Percentiles rank a stretch among this genome's conserved stretches.
These are phyloP conservation scores for Penicillium herquei DNA, from an alignment of 495 filamentous ascomycete species.

Conservation along the genomic window DNA sequence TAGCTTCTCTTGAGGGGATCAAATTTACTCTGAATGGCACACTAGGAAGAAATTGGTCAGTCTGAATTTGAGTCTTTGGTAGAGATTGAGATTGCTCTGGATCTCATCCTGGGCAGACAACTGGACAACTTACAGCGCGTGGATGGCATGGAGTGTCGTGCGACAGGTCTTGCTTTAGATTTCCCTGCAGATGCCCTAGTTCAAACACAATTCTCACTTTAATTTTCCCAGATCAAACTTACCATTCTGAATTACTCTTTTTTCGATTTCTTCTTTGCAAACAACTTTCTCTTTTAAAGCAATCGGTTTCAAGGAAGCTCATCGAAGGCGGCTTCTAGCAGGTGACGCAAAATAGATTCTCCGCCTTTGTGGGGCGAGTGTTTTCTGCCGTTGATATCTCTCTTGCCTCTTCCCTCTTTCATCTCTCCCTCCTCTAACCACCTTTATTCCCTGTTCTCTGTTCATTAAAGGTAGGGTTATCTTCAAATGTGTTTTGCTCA, in stretches of 20 bases:
- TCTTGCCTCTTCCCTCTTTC: conserved; percentile 11
- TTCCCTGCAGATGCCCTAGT: conserved; percentile 31
- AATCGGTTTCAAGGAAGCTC: conserved; percentile 11
- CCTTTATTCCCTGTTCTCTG: neutral
- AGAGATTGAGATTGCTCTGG: too few species aligned
- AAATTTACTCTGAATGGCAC: conserved; percentile 78
- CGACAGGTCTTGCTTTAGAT: conserved; percentile 67
- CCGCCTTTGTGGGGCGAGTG: conserved; percentile 32
- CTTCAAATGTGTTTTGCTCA: neutral
- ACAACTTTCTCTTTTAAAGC: conserved; percentile 26
- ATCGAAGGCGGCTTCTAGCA: conserved; percentile 7
- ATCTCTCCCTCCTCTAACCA: conserved; percentile 6
- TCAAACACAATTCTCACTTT: neutral
- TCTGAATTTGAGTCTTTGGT: neutral
- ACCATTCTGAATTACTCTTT: neutral
- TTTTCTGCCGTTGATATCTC: conserved; percentile 28
- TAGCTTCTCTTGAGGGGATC: neutral
- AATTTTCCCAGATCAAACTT: neutral
- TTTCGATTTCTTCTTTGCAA: neutral
- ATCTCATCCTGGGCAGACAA: neutral
- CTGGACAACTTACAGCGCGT: conserved; percentile 64
- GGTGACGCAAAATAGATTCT: conserved; percentile 45
- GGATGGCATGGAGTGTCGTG: conserved; percentile 84
- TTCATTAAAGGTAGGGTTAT: conserved; percentile 3
- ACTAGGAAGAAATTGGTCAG: conserved; percentile 45